These are phyloP conservation scores for Candida anutae DNA, from an alignment of 1,139 yeast genomes.

Conservation along the genomic window DNA sequence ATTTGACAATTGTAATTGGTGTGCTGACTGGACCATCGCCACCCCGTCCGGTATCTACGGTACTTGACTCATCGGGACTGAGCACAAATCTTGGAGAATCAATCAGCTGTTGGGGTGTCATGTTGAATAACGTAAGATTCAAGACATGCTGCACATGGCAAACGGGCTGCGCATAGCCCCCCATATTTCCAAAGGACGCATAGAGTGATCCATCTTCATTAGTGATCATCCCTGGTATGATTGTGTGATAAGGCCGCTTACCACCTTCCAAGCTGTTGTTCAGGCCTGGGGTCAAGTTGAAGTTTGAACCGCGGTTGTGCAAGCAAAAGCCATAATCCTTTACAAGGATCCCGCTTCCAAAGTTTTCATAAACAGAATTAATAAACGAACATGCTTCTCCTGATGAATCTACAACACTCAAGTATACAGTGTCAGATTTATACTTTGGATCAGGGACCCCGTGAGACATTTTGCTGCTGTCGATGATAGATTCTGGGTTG, in stretches of 20 bases:
- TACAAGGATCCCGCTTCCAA: constrained; percentile 70
- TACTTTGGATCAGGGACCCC: constrained; percentile 59
- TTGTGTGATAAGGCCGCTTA: constrained; percentile 78
- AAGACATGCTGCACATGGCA: constrained; percentile 76
- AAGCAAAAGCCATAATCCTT: constrained; percentile 61
- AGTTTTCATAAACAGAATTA: constrained; percentile 63
- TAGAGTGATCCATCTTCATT: constrained; percentile 34
- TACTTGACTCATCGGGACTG: constrained; percentile 36
- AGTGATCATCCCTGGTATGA: constrained; percentile 76
- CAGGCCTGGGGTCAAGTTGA: constrained; percentile 51
- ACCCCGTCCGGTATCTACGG: constrained; percentile 49
- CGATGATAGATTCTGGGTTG: constrained; percentile 27
- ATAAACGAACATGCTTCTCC: constrained; percentile 84
- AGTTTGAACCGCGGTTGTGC: constrained; percentile 74
- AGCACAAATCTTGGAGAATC: constrained; percentile 73
- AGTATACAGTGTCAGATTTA: constrained; percentile 72
- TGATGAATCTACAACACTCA: constrained; percentile 57
- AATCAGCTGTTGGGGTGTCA: constrained; percentile 66
- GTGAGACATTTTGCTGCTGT: constrained; percentile 35
- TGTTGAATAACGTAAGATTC: constrained; percentile 54
- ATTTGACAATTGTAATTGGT: constrained; percentile 47
- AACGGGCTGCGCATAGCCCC: constrained; percentile 83
- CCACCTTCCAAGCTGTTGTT: constrained; percentile 59
- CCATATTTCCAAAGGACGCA: constrained; percentile 80
- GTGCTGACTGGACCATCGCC: constrained; percentile 63